Conservation (phyloP, 1,284 basidiomycete species). For the Agroathelia rolfsii region DNA sequence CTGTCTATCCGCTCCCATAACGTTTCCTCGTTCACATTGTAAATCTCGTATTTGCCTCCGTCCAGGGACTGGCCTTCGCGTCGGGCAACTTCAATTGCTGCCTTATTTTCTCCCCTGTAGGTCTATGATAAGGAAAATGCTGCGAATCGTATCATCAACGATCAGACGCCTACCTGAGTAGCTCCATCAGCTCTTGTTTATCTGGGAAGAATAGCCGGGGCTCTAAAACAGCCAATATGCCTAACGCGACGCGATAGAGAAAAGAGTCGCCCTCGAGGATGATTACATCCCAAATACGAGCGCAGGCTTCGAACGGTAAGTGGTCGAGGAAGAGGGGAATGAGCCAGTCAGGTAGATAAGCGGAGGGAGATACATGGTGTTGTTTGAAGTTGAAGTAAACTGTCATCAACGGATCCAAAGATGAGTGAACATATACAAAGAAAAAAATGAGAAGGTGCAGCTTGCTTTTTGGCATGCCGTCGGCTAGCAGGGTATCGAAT, state of each 20-base stretch:
- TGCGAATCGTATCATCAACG: slow-evolving; percentile 8
- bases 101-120: slow-evolving; percentile 68
- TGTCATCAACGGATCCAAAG: slow-evolving; percentile 23
- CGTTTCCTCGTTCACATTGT: slow-evolving; percentile 77
- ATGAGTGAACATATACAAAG: slow-evolving; percentile 8
- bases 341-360: slow-evolving; percentile 76
- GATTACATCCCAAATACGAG: slow-evolving; percentile 84
- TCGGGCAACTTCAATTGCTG: slow-evolving; percentile 72
- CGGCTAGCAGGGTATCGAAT: slow-evolving; percentile 85
- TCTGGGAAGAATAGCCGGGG: slow-evolving; percentile 83
- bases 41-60: slow-evolving; percentile 79
- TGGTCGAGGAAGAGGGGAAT: slow-evolving; percentile 79
- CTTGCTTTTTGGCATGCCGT: slow-evolving; percentile 89
- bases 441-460: slow-evolving; percentile 3
- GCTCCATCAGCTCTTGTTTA: slow-evolving; percentile 59
- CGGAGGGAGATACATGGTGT: slow-evolving; percentile 72
- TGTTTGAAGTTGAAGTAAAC: slow-evolving; percentile 96
- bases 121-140: slow-evolving; percentile 3
- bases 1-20: slow-evolving; percentile 70
- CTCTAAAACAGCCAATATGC: slow-evolving; percentile 79
- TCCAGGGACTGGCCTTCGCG: slow-evolving; percentile 52
- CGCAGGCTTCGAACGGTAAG: slow-evolving; percentile 80
- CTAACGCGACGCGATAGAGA: slow-evolving; percentile 74
- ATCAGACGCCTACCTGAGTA: slow-evolving; percentile 45
- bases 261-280: slow-evolving; percentile 84